Conservation (phyloP, 148 eudicot species). For the Camellia granthamiana region DNA sequence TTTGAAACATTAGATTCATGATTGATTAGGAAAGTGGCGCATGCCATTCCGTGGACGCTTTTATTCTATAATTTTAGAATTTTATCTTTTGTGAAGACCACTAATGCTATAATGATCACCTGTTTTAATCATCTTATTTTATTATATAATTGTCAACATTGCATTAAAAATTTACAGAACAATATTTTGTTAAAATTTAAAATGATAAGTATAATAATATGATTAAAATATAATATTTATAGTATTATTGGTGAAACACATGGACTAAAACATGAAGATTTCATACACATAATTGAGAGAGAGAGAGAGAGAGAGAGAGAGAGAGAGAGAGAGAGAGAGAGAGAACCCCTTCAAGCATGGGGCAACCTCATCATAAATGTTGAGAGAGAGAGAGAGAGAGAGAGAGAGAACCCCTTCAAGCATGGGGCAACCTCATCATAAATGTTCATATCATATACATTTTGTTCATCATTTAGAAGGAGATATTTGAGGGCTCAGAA, state of each 20-base stretch:
- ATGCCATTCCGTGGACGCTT: not conserved
- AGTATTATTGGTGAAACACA: not conserved
- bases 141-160: too few species aligned
- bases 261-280: too few species aligned
- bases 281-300: not conserved
- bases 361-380: not conserved
- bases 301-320: not conserved
- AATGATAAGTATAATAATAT: too few species aligned
- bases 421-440: not conserved
- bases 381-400: too few species aligned
- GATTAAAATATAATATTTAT: not conserved
- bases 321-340: not conserved
- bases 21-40: not conserved
- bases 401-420: not conserved
- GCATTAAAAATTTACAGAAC: too few species aligned
- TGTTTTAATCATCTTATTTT: too few species aligned
- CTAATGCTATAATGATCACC: too few species aligned
- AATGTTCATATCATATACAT: not conserved
- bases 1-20: too few species aligned
- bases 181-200: too few species aligned
- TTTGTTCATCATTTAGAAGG: not conserved
- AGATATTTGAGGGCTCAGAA: not conserved
- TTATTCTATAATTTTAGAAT: not conserved
- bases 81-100: not conserved
- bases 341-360: not conserved